Conservation (phyloP, 2,329 filamentous ascomycete genomes). For the Exophiala calicioides region DNA sequence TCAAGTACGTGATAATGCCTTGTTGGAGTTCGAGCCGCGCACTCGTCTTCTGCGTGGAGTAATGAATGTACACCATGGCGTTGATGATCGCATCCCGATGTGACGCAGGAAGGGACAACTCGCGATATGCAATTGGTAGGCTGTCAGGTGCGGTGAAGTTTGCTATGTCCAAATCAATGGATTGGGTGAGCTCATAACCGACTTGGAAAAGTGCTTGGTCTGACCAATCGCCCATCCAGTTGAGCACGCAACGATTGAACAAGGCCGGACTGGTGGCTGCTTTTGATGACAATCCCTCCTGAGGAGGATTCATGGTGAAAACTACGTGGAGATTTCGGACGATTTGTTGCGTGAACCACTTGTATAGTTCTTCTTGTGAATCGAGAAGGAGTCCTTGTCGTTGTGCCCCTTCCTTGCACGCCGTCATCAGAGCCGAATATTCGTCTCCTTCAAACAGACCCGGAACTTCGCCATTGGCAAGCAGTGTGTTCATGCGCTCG, state of each 20-base stretch:
- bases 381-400: conserved; percentile 92
- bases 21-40: conserved; percentile 85
- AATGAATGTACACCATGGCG: conserved; percentile 98
- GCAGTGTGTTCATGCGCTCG: conserved; percentile 97
- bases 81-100: conserved; percentile 94
- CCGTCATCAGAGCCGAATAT: conserved; percentile 96
- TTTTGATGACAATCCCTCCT: conserved; percentile 91
- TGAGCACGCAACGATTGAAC: conserved; percentile 99
- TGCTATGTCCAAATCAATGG: conserved; percentile 88
- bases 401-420: conserved; percentile 97
- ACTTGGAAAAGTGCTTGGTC: conserved; percentile 99
- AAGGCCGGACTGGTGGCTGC: conserved; percentile 95
- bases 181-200: conserved; percentile 89
- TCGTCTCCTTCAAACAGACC: conserved; percentile 99
- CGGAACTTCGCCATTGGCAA: conserved; percentile 98
- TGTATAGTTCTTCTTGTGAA: conserved; percentile 98
- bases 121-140: conserved; percentile 88
- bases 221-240: conserved; percentile 99
- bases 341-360: conserved; percentile 99
- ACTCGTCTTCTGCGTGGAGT: conserved; percentile 90
- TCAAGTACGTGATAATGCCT: conserved; percentile 88
- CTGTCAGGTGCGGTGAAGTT: conserved; percentile 85
- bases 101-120: conserved; percentile 77
- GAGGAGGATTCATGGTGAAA: conserved; percentile 99
- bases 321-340: conserved; percentile 99